These are phyloP conservation scores for Waltergamsia citrina DNA, from an alignment of 2,329 filamentous ascomycete genomes.

Conservation along the genomic window DNA sequence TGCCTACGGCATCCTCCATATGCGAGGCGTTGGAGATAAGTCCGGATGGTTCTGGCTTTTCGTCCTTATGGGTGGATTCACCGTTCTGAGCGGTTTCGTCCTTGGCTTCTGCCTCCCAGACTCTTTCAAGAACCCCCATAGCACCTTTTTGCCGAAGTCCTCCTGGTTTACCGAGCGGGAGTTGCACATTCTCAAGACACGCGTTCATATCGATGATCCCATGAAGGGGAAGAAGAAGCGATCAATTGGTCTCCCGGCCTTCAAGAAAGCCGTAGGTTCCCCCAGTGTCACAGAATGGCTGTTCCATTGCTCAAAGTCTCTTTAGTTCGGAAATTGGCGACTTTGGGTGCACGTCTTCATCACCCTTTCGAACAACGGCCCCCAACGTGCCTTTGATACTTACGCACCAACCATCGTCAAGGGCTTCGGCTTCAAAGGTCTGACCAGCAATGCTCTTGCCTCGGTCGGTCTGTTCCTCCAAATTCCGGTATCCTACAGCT, in stretches of 20 bases:
- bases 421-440: slow-evolving; percentile 37
- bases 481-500: slow-evolving; percentile 39
- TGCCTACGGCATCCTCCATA: slow-evolving; percentile 36
- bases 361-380: slow-evolving; percentile 37
- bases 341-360: slow-evolving; percentile 43
- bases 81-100: slow-evolving; percentile 30
- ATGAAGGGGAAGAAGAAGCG: slow-evolving; percentile 38
- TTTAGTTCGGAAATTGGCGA: slow-evolving; percentile 36
- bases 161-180: slow-evolving; percentile 27
- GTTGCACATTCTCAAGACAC: slow-evolving; percentile 28
- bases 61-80: slow-evolving; percentile 41
- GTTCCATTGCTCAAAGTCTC: too few relatives aligned
- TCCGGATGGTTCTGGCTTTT: slow-evolving; percentile 51
- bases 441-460: slow-evolving; percentile 42
- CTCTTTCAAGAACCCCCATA: slow-evolving; percentile 30
- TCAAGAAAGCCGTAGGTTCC: slow-evolving; percentile 29
- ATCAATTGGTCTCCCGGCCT: slow-evolving; percentile 30
- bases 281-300: too few relatives aligned
- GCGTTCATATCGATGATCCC: slow-evolving; percentile 31
- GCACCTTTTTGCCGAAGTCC: slow-evolving; percentile 25
- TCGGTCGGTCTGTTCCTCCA: slow-evolving; percentile 44
- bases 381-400: slow-evolving; percentile 36
- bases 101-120: slow-evolving; percentile 33
- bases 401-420: slow-evolving; percentile 45
- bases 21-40: slow-evolving; percentile 34